Evolutionary conservation across 208 protist species (phyloP), one percentile per base, ranked within the genome.

Genomic region (Leishmania mexicana): DNA sequence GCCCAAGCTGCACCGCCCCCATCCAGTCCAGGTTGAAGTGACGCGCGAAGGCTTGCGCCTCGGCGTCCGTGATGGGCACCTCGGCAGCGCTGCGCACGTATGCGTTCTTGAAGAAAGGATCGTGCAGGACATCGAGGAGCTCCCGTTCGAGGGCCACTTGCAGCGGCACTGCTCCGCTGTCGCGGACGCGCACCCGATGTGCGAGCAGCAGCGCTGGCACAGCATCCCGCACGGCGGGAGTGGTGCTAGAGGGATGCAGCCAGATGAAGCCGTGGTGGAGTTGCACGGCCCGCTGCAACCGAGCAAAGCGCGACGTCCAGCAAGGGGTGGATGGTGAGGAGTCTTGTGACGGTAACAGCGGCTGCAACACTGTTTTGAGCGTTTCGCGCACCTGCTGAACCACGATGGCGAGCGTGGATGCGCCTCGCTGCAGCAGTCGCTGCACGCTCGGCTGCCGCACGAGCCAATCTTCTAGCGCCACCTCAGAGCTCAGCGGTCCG

Each of bases 201-300:
- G 87, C 84, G 54, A 81, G 77, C 28, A 98, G 81, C 35, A 87
- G 84, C 17, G 60, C 70, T 21, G 89, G 80, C 15, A 97, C 51
- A 49, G 85, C 87, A 35, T 83, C 84, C 6, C 81, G 57, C 1
- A 97, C 84, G 54, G 77, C 76, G 2, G 85, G 45, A 7, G 85
- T 97, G 49, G 82, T 79, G 35, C 88, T 90, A 78, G 90, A 87
- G 19, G 95, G 95, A 76, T 96, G 92, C 60, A 98, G 80, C 89
- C 94, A 96, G 38, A 98, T 19, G 70, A 98, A 95, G 28, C 88
- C 95, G 73, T 95, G 89, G 75, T 96, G 94, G 75, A 88, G 85
- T 60, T 64, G 58, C 76, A 77, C 65, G 79, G 74, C 51, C 13
- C 85, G 58, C 88, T 85, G 54, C 35, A 78, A 31, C 65, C 78